phyloP scores from a whole-genome alignment of 2,329 filamentous ascomycete genomes.

The Alternaria triticimaculans region DNA sequence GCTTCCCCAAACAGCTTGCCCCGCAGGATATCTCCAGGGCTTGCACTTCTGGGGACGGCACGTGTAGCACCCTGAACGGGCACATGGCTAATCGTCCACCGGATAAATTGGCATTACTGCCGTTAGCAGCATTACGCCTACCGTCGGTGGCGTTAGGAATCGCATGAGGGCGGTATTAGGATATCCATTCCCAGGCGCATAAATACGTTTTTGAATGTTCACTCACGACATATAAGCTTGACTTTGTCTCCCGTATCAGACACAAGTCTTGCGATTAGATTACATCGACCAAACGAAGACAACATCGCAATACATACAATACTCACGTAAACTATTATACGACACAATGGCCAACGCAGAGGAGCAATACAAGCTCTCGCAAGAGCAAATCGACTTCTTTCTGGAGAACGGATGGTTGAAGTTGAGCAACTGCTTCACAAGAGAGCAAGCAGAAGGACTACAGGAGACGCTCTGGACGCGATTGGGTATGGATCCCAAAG shows the following conservation, averaged over 20 bases:
- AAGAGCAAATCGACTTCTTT: slow-evolving; percentile 61
- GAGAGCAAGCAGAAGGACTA: slow-evolving; percentile 56
- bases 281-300: not conserved
- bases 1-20: slow-evolving; percentile 29
- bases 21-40: slow-evolving; percentile 15
- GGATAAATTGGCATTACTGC: slow-evolving; percentile 30
- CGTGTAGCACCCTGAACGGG: slow-evolving; percentile 12
- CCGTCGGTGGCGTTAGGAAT: not conserved
- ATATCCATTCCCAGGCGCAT: not conserved
- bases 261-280: not conserved
- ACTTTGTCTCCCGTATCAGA: not conserved
- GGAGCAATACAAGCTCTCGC: slow-evolving; percentile 46
- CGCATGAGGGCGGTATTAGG: not conserved
- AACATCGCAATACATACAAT: not conserved
- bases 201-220: not conserved
- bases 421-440: slow-evolving; percentile 60
- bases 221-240: slow-evolving; percentile 8
- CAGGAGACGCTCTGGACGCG: slow-evolving; percentile 66
- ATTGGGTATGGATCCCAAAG: slow-evolving; percentile 67
- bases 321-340: not conserved
- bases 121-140: slow-evolving; percentile 11
- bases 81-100: slow-evolving; percentile 28
- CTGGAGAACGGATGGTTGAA: slow-evolving; percentile 63
- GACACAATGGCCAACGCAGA: slow-evolving; percentile 21
- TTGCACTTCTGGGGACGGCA: slow-evolving; percentile 7